Base-by-base conservation (phyloP, 129 eudicot species). In the Tagetes patula region DNA sequence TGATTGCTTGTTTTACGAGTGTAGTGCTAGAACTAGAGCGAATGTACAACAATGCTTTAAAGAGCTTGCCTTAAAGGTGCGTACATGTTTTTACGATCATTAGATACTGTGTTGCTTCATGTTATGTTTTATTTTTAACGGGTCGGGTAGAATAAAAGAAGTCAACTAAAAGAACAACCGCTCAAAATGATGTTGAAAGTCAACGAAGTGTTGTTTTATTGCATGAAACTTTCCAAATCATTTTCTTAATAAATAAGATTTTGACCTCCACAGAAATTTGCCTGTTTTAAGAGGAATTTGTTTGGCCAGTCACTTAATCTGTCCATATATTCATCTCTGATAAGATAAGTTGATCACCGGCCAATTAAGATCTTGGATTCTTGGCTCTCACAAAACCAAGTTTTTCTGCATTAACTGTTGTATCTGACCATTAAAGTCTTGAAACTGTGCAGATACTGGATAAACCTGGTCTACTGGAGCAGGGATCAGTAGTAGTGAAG, bases 1-100 rank as follows among this genome's bases (percentile, higher is more conserved):
- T 48, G 70, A 77, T 13, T 84, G 97, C 75, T 59, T 87, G 36
- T 92, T 86, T 78, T 70, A 89, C 20, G 97, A 92, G 60, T 92
- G 96, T 52, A 92, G 97, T 71, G 97, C 96, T 71, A 92, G 87
- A 77, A 92, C 97, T 43, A 84, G 89, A 71, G 94, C 80, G 33
- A 89, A 92, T 53, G 96, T 92, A 74, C 89, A 79, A 71, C 96
- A 85, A 62, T 85, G 93, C 81, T 92, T 92, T 69, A 83, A 83
- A 77, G 96, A 92, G 39, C 97, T 92, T 71, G 55, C 86, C 34
- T 6, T 85, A 69, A 92, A 89, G 97, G 97, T 92, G 41, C 61
- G 56, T 4, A 4, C 52, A 10, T 34, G 75, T 14, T 36, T 14
- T 56, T 45, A 67, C 67, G 60, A 56, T 45, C 47, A 45, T 76